Conservation (phyloP, 495 filamentous ascomycete genomes). For the Penicillium cosmopolitanum region DNA sequence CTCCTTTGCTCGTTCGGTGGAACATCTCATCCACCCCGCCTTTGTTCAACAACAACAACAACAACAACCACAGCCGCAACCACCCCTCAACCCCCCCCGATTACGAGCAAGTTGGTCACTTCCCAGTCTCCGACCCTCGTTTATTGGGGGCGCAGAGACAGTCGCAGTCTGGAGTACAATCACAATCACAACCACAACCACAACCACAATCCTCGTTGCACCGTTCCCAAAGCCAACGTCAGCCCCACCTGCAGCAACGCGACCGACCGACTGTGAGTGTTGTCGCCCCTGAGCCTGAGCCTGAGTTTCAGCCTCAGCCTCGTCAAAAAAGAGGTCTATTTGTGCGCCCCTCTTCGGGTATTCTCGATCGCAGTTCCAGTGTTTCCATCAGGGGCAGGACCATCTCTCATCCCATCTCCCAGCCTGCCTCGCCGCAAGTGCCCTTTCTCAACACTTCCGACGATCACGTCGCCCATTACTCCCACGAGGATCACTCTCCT, state of each 20-base stretch:
- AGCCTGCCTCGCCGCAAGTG: constrained; percentile 28
- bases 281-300: constrained; percentile 20
- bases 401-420: constrained; percentile 27
- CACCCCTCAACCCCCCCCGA: constrained; percentile 14
- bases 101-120: constrained; percentile 18
- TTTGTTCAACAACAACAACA: constrained; percentile 18
- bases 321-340: constrained; percentile 21
- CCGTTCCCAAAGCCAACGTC: constrained; percentile 38
- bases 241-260: constrained; percentile 28
- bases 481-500: constrained; percentile 14
- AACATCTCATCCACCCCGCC: constrained; percentile 34
- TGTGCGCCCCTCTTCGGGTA: constrained; percentile 23
- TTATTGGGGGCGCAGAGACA: constrained; percentile 12
- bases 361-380: constrained; percentile 25
- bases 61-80: constrained; percentile 9
- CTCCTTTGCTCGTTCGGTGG: constrained; percentile 31
- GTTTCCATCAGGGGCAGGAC: constrained; percentile 26
- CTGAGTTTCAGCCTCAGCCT: constrained; percentile 17
- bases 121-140: constrained; percentile 16
- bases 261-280: constrained; percentile 31
- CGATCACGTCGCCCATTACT: constrained; percentile 5
- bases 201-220: constrained; percentile 24
- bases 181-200: constrained; percentile 4
- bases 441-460: constrained; percentile 13
- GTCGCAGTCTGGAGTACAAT: constrained; percentile 21